Percentiles rank a stretch among this genome's conserved stretches.
phyloP scores from a whole-genome alignment of 352 stramenopile species.

The Phytophthora ohioensis region DNA sequence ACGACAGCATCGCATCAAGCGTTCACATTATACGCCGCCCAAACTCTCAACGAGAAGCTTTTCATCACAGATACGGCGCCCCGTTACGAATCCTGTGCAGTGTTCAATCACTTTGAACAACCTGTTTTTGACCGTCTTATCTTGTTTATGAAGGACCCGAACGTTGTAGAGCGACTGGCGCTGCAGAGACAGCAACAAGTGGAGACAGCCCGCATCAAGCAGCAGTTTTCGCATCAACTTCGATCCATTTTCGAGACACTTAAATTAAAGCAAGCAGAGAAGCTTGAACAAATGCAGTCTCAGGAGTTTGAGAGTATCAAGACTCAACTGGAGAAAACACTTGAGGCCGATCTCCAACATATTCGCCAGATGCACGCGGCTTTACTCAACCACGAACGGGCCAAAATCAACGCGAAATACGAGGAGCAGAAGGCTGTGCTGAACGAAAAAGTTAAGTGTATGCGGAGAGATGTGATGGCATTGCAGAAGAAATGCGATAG shows the following conservation, averaged over 20 bases:
- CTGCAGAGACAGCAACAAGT: constrained; percentile 62
- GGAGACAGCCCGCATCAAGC: constrained; percentile 62
- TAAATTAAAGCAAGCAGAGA: constrained; percentile 41
- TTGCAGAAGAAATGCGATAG: constrained; percentile 65
- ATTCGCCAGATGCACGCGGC: constrained; percentile 70
- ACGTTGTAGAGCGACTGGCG: constrained; percentile 60
- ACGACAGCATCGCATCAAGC: constrained; percentile 51
- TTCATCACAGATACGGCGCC: constrained; percentile 67
- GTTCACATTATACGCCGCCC: constrained; percentile 55
- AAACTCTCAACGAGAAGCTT: constrained; percentile 57
- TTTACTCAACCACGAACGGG: constrained; percentile 62
- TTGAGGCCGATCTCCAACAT: constrained; percentile 72
- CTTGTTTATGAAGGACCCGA: constrained; percentile 71
- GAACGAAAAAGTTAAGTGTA: constrained; percentile 48
- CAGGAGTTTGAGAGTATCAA: constrained; percentile 56
- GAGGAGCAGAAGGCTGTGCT: constrained; percentile 53
- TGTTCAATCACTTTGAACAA: constrained; percentile 78
- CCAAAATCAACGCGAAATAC: constrained; percentile 74
- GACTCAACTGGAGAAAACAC: constrained; percentile 50
- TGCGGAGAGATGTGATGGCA: constrained; percentile 51
- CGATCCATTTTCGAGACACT: constrained; percentile 59
- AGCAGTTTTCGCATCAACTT: constrained; percentile 55
- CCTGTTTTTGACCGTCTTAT: constrained; percentile 74
- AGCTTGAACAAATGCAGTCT: constrained; percentile 49
- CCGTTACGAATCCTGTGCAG: constrained; percentile 62